These are phyloP conservation scores for Lentinula raphanica DNA, from an alignment of 768 basidiomycete species.

Conservation along the genomic window DNA sequence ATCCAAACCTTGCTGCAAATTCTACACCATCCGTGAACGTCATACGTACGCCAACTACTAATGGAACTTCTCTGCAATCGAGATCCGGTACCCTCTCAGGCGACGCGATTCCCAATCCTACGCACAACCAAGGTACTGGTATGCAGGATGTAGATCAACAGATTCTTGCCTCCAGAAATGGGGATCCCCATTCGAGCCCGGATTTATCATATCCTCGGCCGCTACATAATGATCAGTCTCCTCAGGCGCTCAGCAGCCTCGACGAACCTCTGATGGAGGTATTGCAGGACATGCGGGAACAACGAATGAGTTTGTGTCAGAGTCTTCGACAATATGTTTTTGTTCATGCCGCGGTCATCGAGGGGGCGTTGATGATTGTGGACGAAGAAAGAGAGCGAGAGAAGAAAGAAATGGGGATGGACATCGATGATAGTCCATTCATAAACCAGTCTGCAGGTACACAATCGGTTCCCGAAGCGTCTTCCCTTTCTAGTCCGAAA, in stretches of 20 bases:
- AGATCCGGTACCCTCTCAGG: too few species aligned
- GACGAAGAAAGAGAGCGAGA: constrained; percentile 57
- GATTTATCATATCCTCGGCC: constrained; percentile 62
- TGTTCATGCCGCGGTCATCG: constrained; percentile 80
- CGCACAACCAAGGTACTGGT: background rate
- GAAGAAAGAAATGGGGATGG: constrained; percentile 16
- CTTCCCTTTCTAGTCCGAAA: constrained; percentile 4
- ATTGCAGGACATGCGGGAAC: constrained; percentile 91
- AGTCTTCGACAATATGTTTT: constrained; percentile 93
- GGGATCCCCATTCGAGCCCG: constrained; percentile 18
- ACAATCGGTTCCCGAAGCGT: constrained; percentile 1
- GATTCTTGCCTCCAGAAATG: background rate
- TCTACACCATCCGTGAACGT: too few species aligned
- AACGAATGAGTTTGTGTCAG: constrained; percentile 95
- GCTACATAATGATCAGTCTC: constrained; percentile 49
- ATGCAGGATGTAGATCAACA: background rate
- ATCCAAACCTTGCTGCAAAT: too few species aligned
- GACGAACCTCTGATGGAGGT: constrained; percentile 77
- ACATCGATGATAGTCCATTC: background rate
- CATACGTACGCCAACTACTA: too few species aligned
- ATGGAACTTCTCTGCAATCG: too few species aligned
- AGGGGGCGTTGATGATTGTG: constrained; percentile 71
- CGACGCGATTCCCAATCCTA: too few species aligned
- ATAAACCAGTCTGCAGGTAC: background rate
- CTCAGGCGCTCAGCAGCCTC: constrained; percentile 56